Percentiles rank a stretch among this genome's conserved stretches.
These are phyloP conservation scores for Colletotrichum truncatum DNA, from an alignment of 2,329 filamentous ascomycete species.

Conservation along the genomic window DNA sequence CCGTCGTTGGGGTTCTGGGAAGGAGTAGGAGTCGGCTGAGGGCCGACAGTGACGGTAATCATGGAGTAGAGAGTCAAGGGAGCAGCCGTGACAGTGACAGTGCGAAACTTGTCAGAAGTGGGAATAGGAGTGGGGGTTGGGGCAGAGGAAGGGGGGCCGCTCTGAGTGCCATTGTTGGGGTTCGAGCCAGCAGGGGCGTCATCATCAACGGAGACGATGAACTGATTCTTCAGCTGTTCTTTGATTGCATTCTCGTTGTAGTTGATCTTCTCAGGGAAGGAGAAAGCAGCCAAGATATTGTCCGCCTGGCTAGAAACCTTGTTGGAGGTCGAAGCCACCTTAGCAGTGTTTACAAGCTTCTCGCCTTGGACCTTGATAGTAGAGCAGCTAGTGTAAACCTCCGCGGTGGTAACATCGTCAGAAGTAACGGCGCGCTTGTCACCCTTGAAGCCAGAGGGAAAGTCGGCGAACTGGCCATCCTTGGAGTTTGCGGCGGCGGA, in stretches of 20 bases:
- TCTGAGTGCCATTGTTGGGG: constrained; percentile 33
- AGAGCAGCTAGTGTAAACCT: constrained; percentile 46
- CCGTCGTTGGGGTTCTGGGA: constrained; percentile 50
- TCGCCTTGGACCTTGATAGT: constrained; percentile 31
- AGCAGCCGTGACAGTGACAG: constrained; percentile 31
- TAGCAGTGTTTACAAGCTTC: constrained; percentile 5
- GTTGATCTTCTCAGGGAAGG: constrained; percentile 48
- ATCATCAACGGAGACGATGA: constrained; percentile 51
- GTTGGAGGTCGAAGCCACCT: constrained; percentile 25
- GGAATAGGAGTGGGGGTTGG: constrained; percentile 16
- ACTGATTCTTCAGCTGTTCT: constrained; percentile 55
- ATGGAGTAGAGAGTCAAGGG: constrained; percentile 26
- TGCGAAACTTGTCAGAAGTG: constrained; percentile 8
- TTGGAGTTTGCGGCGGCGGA: constrained; percentile 49
- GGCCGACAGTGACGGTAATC: constrained; percentile 50
- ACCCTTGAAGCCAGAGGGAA: constrained; percentile 37
- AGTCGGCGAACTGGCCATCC: constrained; percentile 53
- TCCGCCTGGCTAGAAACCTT: constrained; percentile 26
- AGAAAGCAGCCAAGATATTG: constrained; percentile 23
- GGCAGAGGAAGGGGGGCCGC: constrained; percentile 30
- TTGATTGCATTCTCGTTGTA: constrained; percentile 54
- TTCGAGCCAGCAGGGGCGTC: constrained; percentile 13
- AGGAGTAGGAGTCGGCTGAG: constrained; percentile 44
- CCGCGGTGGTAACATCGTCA: constrained; percentile 37
- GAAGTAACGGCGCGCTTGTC: constrained; percentile 29